phyloP scores from a whole-genome alignment of 2,329 filamentous ascomycete genomes.

The Fusarium oligoseptatum region DNA sequence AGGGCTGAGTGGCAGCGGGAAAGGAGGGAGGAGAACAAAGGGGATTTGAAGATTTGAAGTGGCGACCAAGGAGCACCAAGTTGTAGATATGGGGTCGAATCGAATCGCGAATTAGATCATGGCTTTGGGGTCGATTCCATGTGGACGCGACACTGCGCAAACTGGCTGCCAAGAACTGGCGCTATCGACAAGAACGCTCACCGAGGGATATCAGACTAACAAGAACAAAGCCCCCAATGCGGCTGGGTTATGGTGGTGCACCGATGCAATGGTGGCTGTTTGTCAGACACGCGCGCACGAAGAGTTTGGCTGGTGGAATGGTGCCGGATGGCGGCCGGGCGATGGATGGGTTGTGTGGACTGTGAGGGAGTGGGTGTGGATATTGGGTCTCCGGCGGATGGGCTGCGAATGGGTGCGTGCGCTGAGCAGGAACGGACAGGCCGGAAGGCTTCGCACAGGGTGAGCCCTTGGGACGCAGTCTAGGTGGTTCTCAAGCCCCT shows the following conservation, averaged over 20 bases:
- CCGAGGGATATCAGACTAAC: slow-evolving; percentile 46
- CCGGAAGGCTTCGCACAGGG: slow-evolving; percentile 6
- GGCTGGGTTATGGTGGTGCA: slow-evolving; percentile 19
- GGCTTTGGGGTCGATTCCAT: slow-evolving; percentile 43
- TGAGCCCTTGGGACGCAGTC: neutral
- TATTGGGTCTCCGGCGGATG: slow-evolving; percentile 19
- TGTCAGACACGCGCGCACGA: slow-evolving; percentile 33
- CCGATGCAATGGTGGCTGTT: slow-evolving; percentile 28
- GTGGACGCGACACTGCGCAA: slow-evolving; percentile 42
- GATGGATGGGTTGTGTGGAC: slow-evolving; percentile 16
- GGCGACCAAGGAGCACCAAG: slow-evolving; percentile 26
- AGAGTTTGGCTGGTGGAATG: slow-evolving; percentile 36
- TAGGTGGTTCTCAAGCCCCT: neutral
- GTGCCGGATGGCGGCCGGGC: slow-evolving; percentile 9
- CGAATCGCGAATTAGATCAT: slow-evolving; percentile 47
- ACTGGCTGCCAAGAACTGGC: slow-evolving; percentile 35
- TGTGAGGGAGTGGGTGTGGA: slow-evolving; percentile 10
- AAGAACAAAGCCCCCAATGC: slow-evolving; percentile 31
- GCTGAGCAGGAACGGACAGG: slow-evolving; percentile 1
- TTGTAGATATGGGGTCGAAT: slow-evolving; percentile 39
- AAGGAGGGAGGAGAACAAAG: slow-evolving; percentile 26
- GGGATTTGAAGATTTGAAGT: slow-evolving; percentile 27
- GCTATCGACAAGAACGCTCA: slow-evolving; percentile 51
- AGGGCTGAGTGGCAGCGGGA: slow-evolving; percentile 20
- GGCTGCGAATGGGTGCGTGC: slow-evolving; percentile 18